These are phyloP conservation scores for Neonectria punicea DNA, from an alignment of 2,329 filamentous ascomycete species.

Conservation along the genomic window DNA sequence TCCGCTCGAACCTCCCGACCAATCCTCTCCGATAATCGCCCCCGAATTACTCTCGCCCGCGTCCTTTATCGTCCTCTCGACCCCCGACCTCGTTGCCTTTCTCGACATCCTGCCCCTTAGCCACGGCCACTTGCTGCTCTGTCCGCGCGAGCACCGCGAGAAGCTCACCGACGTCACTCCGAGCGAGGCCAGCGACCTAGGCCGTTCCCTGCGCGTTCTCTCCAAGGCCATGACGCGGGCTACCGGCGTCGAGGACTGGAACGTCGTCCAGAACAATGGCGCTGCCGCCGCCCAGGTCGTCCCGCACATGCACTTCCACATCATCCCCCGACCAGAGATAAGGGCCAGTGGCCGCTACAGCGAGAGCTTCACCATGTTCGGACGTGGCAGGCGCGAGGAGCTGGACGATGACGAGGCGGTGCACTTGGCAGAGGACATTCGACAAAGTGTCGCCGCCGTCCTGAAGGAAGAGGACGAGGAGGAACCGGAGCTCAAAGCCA, in stretches of 20 bases:
- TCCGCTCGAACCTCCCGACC: conserved; percentile 54
- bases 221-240: conserved; percentile 75
- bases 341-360: conserved; percentile 63
- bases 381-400: conserved; percentile 76
- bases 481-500: conserved; percentile 45
- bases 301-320: conserved; percentile 92
- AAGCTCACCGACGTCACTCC: conserved; percentile 79
- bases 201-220: conserved; percentile 75
- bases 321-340: conserved; percentile 85
- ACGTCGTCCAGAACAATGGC: conserved; percentile 96
- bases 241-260: conserved; percentile 85
- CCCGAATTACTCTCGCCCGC: conserved; percentile 53
- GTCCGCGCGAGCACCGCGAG: conserved; percentile 78
- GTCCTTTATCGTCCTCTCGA: conserved; percentile 79
- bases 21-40: conserved; percentile 45
- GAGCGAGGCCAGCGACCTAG: conserved; percentile 73
- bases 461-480: conserved; percentile 54
- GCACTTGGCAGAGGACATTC: conserved; percentile 65
- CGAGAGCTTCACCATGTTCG: conserved; percentile 85
- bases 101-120: conserved; percentile 93
- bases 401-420: conserved; percentile 79
- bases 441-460: conserved; percentile 60
- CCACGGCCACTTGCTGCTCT: conserved; percentile 83
- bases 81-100: conserved; percentile 82
- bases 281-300: conserved; percentile 91